Percentiles rank a stretch among this genome's conserved stretches.
Evolutionary conservation across 129 eudicot species (phyloP).

Genomic region (Pittosporum tobira): DNA sequence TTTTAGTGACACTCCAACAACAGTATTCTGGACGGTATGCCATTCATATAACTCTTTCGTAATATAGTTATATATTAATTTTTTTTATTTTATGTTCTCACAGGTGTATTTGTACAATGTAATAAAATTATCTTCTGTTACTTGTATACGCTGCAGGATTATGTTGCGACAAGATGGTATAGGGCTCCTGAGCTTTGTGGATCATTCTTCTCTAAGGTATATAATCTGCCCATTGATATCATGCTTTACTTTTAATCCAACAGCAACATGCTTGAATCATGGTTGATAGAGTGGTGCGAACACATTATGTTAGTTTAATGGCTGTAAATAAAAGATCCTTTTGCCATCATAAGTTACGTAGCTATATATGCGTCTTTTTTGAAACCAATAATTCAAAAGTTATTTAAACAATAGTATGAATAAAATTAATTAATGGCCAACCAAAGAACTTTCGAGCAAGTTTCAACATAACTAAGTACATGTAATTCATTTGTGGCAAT

Average conservation of each 20-base stretch:
- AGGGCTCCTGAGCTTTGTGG: slow-evolving; percentile 97
- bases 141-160: slow-evolving; percentile 46
- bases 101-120: neutral
- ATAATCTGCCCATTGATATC: slow-evolving; percentile 2
- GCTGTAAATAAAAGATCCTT: neutral
- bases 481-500: neutral
- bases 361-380: neutral
- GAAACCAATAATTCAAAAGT: neutral
- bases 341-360: neutral
- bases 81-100: neutral
- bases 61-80: neutral
- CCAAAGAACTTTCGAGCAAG: neutral
- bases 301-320: neutral
- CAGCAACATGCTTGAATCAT: slow-evolving; percentile 2
- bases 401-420: neutral
- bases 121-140: neutral
- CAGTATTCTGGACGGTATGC: slow-evolving; percentile 87
- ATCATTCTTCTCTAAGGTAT: slow-evolving; percentile 92
- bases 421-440: neutral
- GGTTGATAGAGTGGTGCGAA: slow-evolving; percentile 6
- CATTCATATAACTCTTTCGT: neutral
- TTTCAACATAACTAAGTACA: neutral
- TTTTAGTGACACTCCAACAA: slow-evolving; percentile 83
- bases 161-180: slow-evolving; percentile 98
- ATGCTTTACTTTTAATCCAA: neutral